Evolutionary conservation across 2,329 filamentous ascomycete species (phyloP).

Genomic region (Hirsutella rhossiliensis): DNA sequence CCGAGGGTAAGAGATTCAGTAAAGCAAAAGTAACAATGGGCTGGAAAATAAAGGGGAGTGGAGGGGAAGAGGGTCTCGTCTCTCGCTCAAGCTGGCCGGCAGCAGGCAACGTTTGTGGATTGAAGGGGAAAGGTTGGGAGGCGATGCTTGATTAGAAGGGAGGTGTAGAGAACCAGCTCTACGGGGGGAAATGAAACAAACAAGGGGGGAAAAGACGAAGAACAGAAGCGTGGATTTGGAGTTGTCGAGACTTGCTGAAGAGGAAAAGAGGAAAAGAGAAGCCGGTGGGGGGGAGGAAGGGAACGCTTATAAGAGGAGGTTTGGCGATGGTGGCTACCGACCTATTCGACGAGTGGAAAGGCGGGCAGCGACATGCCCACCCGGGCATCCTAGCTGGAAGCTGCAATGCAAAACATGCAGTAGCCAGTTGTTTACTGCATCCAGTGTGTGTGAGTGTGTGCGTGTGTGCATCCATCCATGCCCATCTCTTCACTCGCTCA

Average conservation of each 20-base stretch:
- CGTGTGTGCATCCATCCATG: too few species aligned
- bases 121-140: constrained; percentile 7
- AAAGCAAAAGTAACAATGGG: constrained; percentile 13
- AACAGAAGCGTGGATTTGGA: constrained; percentile 39
- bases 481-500: too few species aligned
- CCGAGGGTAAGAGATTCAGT: too few species aligned
- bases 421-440: too few species aligned
- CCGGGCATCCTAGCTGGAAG: too few species aligned
- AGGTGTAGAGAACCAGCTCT: constrained; percentile 43
- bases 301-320: not conserved
- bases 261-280: constrained; percentile 25
- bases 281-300: not conserved
- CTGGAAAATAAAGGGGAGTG: not conserved
- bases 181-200: constrained; percentile 24
- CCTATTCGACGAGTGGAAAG: too few species aligned
- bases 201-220: constrained; percentile 17
- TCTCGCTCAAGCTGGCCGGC: constrained; percentile 7
- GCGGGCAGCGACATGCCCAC: too few species aligned
- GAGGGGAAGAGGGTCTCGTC: constrained; percentile 5
- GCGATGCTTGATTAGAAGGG: constrained; percentile 20
- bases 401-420: too few species aligned
- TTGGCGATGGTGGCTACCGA: too few species aligned
- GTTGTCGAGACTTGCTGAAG: constrained; percentile 55
- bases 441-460: too few species aligned
- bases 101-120: not conserved